These are phyloP conservation scores for Peronosclerospora sorghi DNA, from an alignment of 352 stramenopile species.

Conservation along the genomic window DNA sequence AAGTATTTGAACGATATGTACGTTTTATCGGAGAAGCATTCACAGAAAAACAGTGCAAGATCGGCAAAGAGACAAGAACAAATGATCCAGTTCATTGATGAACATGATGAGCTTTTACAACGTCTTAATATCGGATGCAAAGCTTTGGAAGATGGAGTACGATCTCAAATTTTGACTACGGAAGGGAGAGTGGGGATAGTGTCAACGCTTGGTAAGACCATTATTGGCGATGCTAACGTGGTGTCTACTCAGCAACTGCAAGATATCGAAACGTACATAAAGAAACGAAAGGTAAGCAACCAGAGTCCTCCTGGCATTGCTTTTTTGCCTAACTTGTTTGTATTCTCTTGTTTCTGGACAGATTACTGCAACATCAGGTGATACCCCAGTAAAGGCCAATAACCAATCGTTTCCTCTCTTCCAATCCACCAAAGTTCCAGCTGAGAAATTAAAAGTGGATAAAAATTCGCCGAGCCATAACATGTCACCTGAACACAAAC, in stretches of 20 bases:
- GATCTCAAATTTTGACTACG: conserved; percentile 17
- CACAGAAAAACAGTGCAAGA: conserved; percentile 3
- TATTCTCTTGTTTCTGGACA: conserved; percentile 6
- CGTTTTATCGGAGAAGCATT: conserved; percentile 20
- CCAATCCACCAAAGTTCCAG: conserved; percentile 23
- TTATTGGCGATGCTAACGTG: conserved; percentile 18
- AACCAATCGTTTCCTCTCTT: conserved; percentile 27
- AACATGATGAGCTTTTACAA: conserved; percentile 20
- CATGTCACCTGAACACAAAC: conserved; percentile 8
- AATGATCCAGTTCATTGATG: conserved; percentile 17
- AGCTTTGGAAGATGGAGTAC: conserved; percentile 20
- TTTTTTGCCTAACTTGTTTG: background rate
- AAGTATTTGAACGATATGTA: conserved; percentile 8
- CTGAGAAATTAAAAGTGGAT: background rate
- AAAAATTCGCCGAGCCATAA: background rate
- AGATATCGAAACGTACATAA: conserved; percentile 32
- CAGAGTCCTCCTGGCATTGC: background rate
- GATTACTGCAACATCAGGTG: conserved; percentile 26
- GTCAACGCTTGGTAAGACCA: conserved; percentile 12
- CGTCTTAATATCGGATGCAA: conserved; percentile 16
- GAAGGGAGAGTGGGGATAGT: conserved; percentile 22
- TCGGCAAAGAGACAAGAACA: conserved; percentile 14
- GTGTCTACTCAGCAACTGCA: conserved; percentile 24
- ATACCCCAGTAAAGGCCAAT: conserved; percentile 35
- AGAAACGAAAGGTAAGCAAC: conserved; percentile 38